A percentile compares a stretch with the other conserved stretches of the same genome.
Evolutionary conservation across 2,329 filamentous ascomycete genomes (phyloP).

Genomic region (Exophiala calicioides): DNA sequence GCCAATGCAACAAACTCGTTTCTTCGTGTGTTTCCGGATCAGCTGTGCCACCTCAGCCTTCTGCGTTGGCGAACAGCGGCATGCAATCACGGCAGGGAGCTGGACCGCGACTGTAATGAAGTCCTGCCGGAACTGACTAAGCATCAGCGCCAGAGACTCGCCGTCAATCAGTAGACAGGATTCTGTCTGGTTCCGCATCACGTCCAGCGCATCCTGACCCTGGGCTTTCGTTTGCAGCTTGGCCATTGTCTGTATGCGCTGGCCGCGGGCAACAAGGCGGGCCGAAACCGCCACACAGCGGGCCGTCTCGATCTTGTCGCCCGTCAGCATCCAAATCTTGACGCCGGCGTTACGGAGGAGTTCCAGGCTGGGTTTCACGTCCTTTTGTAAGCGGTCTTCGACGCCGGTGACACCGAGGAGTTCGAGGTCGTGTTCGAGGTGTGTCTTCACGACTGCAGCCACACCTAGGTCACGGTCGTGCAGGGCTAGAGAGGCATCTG

Average conservation of each 20-base stretch:
- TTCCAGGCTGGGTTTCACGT: constrained; percentile 94
- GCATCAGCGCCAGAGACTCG: constrained; percentile 80
- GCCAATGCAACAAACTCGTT: constrained; percentile 95
- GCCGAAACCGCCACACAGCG: constrained; percentile 94
- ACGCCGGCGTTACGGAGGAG: constrained; percentile 94
- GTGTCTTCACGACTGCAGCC: constrained; percentile 74
- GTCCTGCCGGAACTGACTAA: constrained; percentile 76
- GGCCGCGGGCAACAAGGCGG: constrained; percentile 87
- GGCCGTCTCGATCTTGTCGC: constrained; percentile 97
- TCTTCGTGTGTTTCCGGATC: constrained; percentile 88
- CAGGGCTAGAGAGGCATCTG: constrained; percentile 77
- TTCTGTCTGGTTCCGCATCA: constrained; percentile 78
- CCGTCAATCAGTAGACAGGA: constrained; percentile 94
- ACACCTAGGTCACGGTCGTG: constrained; percentile 78
- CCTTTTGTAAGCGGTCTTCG: constrained; percentile 91
- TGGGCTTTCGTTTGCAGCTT: constrained; percentile 80
- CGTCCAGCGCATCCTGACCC: constrained; percentile 84
- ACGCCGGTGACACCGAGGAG: constrained; percentile 96
- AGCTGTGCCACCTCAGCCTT: constrained; percentile 91
- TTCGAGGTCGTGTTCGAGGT: constrained; percentile 85
- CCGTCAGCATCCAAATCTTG: constrained; percentile 99
- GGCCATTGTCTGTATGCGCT: constrained; percentile 92
- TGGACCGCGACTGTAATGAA: constrained; percentile 88
- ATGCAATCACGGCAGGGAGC: constrained; percentile 90
- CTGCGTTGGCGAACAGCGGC: constrained; percentile 93